Evolutionary conservation across 495 filamentous ascomycete species (phyloP), one percentile per base, ranked within the genome.

Genomic region (Gamarada debralockiae): DNA sequence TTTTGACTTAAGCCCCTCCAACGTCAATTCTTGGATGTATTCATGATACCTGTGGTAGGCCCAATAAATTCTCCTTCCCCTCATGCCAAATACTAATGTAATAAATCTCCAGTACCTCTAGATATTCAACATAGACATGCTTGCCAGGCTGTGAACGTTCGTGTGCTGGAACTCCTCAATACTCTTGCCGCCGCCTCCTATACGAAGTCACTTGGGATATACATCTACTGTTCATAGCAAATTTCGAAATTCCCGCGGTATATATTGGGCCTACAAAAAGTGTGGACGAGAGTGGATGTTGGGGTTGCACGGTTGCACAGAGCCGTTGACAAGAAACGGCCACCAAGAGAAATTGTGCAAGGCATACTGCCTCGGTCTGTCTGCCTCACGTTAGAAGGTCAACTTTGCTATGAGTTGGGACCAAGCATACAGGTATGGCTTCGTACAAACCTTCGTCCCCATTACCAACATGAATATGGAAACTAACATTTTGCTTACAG

Each of bases 351-450:
- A 29, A 25, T 45, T 55, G 41, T 46, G 46, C 53, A 59, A 46
- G 52, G 38, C 49, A n/a, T 51, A 40, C 50, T 48, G 49, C 56
- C 53, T 50, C 17, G 46, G 53, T 39, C 53, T 18, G 22, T 62
- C 22, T 38, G 15, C 42, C 55, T 17, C 13, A 43, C 40, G 22
- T 45, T 52, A 53, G 55, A 39, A 49, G 20, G 23, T 55, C 42
- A 34, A 73, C 60, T 65, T 71, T 77, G 76, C 72, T 77, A 89
- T 89, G 85, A 89, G 82, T 81, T 86, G 80, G 77, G 84, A 88
- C 75, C 77, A 83, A 67, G 76, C 77, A 65, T 82, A 84, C 71
- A 87, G 85, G 85, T 86, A 81, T 74, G 76, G 63, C 48, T 10
- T n/a, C 1, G 12, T 29, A 10, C 25, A 22, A 33, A 40, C 7